phyloP scores from a whole-genome alignment of 1,284 basidiomycete species.

The Porodaedalea pini region DNA sequence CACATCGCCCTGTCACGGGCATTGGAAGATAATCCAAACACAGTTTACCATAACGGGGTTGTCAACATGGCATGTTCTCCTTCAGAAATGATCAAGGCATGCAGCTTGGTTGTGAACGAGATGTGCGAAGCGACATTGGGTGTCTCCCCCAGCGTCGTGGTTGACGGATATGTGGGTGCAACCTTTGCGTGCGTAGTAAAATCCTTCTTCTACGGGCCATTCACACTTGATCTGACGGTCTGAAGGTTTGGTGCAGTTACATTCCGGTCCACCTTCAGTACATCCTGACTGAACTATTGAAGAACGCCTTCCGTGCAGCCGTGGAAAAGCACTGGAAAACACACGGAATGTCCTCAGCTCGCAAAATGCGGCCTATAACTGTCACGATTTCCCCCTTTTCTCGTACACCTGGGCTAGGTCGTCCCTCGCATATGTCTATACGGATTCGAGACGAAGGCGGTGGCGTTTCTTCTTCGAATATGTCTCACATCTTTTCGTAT shows the following conservation, averaged over 20 bases:
- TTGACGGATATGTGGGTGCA: slow-evolving; percentile 69
- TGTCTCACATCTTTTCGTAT: slow-evolving; percentile 83
- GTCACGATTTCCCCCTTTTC: slow-evolving; percentile 69
- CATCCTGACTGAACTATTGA: slow-evolving; percentile 81
- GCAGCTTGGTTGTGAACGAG: slow-evolving; percentile 77
- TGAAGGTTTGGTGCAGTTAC: slow-evolving; percentile 47
- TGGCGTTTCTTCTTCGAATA: slow-evolving; percentile 71
- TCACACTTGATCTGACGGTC: not conserved
- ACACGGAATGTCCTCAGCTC: slow-evolving; percentile 33
- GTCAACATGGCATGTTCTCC: slow-evolving; percentile 71
- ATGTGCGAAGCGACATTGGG: slow-evolving; percentile 87
- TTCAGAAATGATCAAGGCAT: slow-evolving; percentile 66
- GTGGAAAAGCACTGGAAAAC: slow-evolving; percentile 67
- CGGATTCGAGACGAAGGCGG: slow-evolving; percentile 85
- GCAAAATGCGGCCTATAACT: slow-evolving; percentile 56
- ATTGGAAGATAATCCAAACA: slow-evolving; percentile 35
- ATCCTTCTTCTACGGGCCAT: not conserved
- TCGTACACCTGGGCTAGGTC: slow-evolving; percentile 33
- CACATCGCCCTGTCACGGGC: slow-evolving; percentile 80
- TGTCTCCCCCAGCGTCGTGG: slow-evolving; percentile 57
- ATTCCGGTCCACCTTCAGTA: slow-evolving; percentile 89
- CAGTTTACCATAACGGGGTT: slow-evolving; percentile 50
- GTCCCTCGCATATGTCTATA: slow-evolving; percentile 61
- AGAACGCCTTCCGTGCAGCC: slow-evolving; percentile 88
- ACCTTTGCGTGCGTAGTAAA: slow-evolving; percentile 67